Evolutionary conservation across 345 rosid species (phyloP).

Genomic region (Conringia planisiliqua): DNA sequence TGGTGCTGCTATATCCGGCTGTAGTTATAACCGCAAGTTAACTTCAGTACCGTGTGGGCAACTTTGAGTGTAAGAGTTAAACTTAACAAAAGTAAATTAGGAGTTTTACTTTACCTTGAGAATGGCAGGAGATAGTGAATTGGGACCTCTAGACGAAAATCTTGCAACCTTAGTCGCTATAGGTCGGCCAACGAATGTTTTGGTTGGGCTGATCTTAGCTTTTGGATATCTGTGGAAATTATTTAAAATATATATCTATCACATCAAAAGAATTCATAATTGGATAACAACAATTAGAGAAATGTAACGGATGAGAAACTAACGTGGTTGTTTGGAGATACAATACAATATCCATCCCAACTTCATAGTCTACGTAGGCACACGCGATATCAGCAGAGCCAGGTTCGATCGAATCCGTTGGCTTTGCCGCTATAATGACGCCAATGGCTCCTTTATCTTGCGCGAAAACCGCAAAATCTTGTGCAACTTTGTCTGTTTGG

Average conservation of each 20-base stretch:
- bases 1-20: conserved; percentile 91
- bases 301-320: not conserved
- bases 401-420: conserved; percentile 33
- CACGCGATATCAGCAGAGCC: conserved; percentile 38
- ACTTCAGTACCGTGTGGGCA: not conserved
- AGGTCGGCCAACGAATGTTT: conserved; percentile 39
- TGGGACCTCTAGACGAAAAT: conserved; percentile 84
- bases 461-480: conserved; percentile 17
- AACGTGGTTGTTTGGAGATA: conserved; percentile 49
- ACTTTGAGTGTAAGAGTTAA: not conserved
- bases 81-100: not conserved
- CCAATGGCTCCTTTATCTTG: conserved; percentile 45
- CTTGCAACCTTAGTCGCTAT: conserved; percentile 55
- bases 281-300: not conserved
- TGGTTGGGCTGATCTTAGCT: conserved; percentile 58
- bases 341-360: conserved; percentile 55
- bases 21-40: conserved; percentile 5
- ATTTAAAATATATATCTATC: not conserved
- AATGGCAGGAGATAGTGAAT: conserved; percentile 52
- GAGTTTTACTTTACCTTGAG: conserved; percentile 46
- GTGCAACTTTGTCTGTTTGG: conserved; percentile 13
- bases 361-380: conserved; percentile 55
- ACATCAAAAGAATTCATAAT: not conserved
- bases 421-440: conserved; percentile 47
- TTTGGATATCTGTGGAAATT: conserved; percentile 43